Conservation (phyloP, 495 filamentous ascomycete genomes). For the Hypoxylon fuscum region DNA sequence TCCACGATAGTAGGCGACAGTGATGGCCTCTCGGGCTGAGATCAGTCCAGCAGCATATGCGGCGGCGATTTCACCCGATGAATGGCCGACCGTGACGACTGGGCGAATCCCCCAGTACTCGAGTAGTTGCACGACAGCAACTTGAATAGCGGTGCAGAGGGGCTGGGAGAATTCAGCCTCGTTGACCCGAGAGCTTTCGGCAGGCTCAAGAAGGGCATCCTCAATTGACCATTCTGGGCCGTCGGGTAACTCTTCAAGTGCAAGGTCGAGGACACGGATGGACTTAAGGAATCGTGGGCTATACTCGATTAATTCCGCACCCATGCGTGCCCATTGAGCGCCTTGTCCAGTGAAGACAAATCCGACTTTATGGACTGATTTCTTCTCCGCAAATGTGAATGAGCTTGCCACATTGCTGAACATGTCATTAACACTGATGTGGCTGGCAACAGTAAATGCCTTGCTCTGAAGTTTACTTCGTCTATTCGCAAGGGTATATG, state of each 20-base stretch:
- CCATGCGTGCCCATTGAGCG: constrained; percentile 42
- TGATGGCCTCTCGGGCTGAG: constrained; percentile 54
- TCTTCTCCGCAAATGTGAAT: constrained; percentile 19
- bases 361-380: constrained; percentile 7
- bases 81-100: constrained; percentile 65
- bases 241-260: constrained; percentile 17
- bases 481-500: constrained; percentile 21
- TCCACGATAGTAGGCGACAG: constrained; percentile 54
- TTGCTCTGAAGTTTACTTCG: constrained; percentile 13
- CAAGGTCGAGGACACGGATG: constrained; percentile 13
- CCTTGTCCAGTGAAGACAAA: constrained; percentile 43
- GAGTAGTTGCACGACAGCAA: constrained; percentile 64
- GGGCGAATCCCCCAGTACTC: constrained; percentile 60
- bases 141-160: constrained; percentile 59
- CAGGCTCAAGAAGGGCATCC: constrained; percentile 38
- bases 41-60: constrained; percentile 57
- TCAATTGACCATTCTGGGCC: constrained; percentile 22
- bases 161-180: constrained; percentile 52
- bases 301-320: constrained; percentile 22
- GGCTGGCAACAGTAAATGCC: constrained; percentile 18
- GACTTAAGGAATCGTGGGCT: constrained; percentile 1
- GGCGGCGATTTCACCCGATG: constrained; percentile 70
- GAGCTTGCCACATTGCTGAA: constrained; percentile 7
- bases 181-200: constrained; percentile 43
- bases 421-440: constrained; percentile 12